Conservation (phyloP, 306 rosid genomes). For the Clitoria ternatea region DNA sequence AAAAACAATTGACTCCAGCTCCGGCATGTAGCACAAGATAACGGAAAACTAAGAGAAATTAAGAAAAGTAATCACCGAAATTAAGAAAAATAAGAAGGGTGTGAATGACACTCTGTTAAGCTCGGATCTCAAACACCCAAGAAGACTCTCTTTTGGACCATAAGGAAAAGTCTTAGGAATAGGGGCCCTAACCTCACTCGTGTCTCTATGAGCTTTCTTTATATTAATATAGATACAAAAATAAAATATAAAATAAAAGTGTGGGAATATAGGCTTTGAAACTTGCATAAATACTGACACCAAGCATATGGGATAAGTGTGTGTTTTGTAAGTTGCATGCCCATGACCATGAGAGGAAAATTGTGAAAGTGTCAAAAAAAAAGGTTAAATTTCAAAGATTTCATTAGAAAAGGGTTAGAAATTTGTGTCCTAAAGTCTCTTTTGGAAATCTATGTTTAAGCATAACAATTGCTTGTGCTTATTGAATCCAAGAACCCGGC, state of each 20-base stretch:
- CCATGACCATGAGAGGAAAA: conserved; percentile 19
- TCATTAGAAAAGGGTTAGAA: conserved; percentile 52
- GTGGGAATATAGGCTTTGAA: conserved; percentile 43
- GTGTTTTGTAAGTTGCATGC: conserved; percentile 26
- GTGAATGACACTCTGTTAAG: conserved; percentile 47
- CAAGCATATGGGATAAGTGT: conserved; percentile 34
- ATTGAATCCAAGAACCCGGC: conserved; percentile 71
- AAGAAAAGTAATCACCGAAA: conserved; percentile 14
- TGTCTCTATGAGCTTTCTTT: conserved; percentile 10
- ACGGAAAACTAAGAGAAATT: background rate
- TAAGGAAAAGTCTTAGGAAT: conserved; percentile 34
- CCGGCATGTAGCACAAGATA: conserved; percentile 24
- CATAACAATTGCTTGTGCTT: conserved; percentile 27
- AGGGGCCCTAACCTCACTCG: conserved; percentile 31
- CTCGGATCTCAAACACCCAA: conserved; percentile 68
- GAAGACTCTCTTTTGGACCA: conserved; percentile 54
- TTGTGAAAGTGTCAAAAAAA: conserved; percentile 30
- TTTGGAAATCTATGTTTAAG: conserved; percentile 44
- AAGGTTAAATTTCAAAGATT: conserved; percentile 18
- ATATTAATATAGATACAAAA: conserved; percentile 16
- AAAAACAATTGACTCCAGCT: conserved; percentile 20
- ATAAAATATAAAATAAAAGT: background rate
- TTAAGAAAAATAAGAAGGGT: conserved; percentile 26
- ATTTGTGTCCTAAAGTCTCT: conserved; percentile 75
- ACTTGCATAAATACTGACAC: conserved; percentile 51